Percentiles rank a stretch among this genome's conserved stretches.
These are phyloP conservation scores for Exophiala viscosa DNA, from an alignment of 2,329 filamentous ascomycete species.

Conservation along the genomic window DNA sequence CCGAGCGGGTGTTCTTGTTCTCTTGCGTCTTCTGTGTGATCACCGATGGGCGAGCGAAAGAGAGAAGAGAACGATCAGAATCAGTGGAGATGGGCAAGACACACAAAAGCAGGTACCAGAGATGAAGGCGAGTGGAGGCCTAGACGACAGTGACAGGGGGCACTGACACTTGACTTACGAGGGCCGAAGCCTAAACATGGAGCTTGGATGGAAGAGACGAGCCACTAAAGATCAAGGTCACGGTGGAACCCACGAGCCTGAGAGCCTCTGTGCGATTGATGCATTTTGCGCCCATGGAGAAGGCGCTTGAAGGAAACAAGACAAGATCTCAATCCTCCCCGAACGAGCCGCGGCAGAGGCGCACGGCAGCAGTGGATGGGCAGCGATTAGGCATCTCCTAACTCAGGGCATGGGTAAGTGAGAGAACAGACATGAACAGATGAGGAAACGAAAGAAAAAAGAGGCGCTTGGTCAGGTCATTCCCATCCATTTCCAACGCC, in stretches of 20 bases:
- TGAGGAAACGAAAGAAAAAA: too few species aligned
- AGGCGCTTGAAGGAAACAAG: conserved; percentile 9
- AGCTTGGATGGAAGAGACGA: conserved; percentile 1
- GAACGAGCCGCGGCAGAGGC: conserved; percentile 15
- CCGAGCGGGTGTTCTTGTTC: not conserved
- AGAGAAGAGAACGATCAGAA: not conserved
- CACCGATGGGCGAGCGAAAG: not conserved
- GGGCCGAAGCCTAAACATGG: not conserved
- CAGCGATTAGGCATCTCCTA: too few species aligned
- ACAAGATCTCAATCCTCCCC: not conserved
- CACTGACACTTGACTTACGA: not conserved
- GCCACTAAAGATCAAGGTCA: not conserved
- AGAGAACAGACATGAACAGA: not conserved
- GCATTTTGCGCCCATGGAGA: not conserved
- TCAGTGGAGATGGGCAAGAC: not conserved
- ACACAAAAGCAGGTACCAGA: not conserved
- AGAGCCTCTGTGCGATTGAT: not conserved
- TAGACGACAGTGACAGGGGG: not conserved
- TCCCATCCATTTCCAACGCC: too few species aligned
- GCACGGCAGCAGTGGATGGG: conserved; percentile 6
- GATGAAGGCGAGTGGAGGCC: not conserved
- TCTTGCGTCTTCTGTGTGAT: not conserved
- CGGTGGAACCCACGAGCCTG: not conserved
- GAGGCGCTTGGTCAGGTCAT: too few species aligned
- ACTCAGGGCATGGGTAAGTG: too few species aligned